Evolutionary conservation across 129 eudicot genomes (phyloP).

Genomic region (Flaveria sonorensis): DNA sequence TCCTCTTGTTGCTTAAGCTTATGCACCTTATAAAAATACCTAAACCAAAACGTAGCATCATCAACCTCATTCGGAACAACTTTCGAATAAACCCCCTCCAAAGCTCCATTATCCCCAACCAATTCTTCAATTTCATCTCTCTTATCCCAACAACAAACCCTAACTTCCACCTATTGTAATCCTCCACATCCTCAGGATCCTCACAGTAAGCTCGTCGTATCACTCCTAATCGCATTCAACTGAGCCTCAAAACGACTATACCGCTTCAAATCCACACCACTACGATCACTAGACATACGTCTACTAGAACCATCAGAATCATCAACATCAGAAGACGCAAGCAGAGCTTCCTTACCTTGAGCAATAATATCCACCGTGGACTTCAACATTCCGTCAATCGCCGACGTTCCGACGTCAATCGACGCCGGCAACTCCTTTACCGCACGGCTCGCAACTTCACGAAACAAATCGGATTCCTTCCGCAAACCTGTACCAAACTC

Average conservation of each 20-base stretch:
- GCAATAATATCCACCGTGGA: slow-evolving; percentile 62
- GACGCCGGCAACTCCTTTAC: slow-evolving; percentile 85
- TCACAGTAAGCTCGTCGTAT: slow-evolving; percentile 54
- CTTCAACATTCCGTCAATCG: slow-evolving; percentile 63
- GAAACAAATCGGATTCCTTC: slow-evolving; percentile 69
- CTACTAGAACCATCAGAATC: slow-evolving; percentile 44
- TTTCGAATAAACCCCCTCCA: slow-evolving; percentile 53
- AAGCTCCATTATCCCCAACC: slow-evolving; percentile 56
- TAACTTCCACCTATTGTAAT: slow-evolving; percentile 66
- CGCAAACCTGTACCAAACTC: slow-evolving; percentile 75
- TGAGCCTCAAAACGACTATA: slow-evolving; percentile 76
- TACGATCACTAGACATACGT: slow-evolving; percentile 21
- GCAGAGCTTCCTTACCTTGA: slow-evolving; percentile 55
- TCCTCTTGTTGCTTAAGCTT: slow-evolving; percentile 74
- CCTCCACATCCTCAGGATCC: slow-evolving; percentile 76
- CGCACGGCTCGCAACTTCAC: slow-evolving; percentile 81
- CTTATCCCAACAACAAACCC: slow-evolving; percentile 69
- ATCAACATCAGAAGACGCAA: slow-evolving; percentile 40
- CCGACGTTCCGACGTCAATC: slow-evolving; percentile 72
- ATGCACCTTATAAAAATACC: slow-evolving; percentile 72
- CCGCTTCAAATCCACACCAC: slow-evolving; percentile 32
- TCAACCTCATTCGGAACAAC: slow-evolving; percentile 69
- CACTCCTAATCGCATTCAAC: slow-evolving; percentile 58
- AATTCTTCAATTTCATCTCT: slow-evolving; percentile 60
- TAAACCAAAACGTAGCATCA: slow-evolving; percentile 66